Conservation (phyloP, 768 basidiomycete genomes). For the Rhizopogon salebrosus region DNA sequence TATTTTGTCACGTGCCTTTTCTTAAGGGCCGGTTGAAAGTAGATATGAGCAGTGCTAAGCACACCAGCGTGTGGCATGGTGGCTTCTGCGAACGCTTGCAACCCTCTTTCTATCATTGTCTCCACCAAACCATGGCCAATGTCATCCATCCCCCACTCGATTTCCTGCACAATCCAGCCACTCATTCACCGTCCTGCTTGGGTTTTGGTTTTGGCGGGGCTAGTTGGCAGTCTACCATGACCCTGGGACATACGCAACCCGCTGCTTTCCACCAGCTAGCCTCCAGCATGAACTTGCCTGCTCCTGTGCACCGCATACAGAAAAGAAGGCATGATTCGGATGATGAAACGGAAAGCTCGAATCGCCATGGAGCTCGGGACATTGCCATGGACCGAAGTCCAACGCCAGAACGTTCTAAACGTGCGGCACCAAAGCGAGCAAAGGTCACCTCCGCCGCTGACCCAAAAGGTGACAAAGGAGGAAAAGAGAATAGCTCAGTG, state of each 20-base stretch:
- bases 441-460: constrained; percentile 20
- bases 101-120: constrained; percentile 13
- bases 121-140: constrained; percentile 56
- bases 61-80: neutral
- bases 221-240: constrained; percentile 42
- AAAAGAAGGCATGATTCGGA: constrained; percentile 69
- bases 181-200: constrained; percentile 58
- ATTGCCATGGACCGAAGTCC: constrained; percentile 83
- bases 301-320: constrained; percentile 36
- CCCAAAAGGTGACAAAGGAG: constrained; percentile 35
- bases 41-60: neutral
- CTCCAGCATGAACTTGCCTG: constrained; percentile 43
- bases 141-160: constrained; percentile 62
- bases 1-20: constrained; percentile 26
- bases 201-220: constrained; percentile 67
- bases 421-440: constrained; percentile 63
- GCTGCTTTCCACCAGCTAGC: constrained; percentile 51
- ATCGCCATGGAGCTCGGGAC: constrained; percentile 37
- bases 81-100: constrained; percentile 4
- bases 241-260: constrained; percentile 35
- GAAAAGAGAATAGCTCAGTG: constrained; percentile 45
- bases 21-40: constrained; percentile 30
- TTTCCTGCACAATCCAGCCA: constrained; percentile 54
- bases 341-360: constrained; percentile 48
- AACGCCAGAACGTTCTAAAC: constrained; percentile 74